Percentiles rank a stretch among this genome's conserved stretches.
phyloP scores from a whole-genome alignment of 495 filamentous ascomycete species.

The Letharia columbiana region DNA sequence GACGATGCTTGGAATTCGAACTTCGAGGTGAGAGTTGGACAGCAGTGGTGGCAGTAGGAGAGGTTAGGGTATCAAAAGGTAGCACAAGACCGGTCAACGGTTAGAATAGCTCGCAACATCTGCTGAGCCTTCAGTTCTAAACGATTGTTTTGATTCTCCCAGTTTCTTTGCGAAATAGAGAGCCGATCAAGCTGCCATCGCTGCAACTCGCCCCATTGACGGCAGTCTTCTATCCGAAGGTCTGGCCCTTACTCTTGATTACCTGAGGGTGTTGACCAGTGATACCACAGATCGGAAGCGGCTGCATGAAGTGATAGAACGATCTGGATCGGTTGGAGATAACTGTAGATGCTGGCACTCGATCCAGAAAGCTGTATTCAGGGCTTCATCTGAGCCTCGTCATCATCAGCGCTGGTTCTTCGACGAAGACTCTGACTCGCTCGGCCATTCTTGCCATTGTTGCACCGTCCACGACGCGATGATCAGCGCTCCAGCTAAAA shows the following conservation, averaged over 20 bases:
- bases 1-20: neutral
- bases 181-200: neutral
- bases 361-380: neutral
- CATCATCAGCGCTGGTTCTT: constrained; percentile 79
- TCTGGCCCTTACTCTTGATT: neutral
- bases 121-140: neutral
- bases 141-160: too few relatives aligned
- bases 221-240: neutral
- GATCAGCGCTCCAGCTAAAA: constrained; percentile 96
- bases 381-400: constrained; percentile 38
- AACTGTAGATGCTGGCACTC: neutral
- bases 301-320: neutral
- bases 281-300: neutral
- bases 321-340: neutral
- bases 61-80: neutral
- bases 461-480: constrained; percentile 88
- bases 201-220: neutral
- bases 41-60: neutral
- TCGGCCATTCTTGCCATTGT: constrained; percentile 87
- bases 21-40: neutral
- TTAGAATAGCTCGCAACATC: neutral
- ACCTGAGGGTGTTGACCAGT: neutral
- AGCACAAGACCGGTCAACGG: neutral
- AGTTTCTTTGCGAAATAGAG: neutral
- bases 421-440: constrained; percentile 62